Conservation (phyloP, 768 basidiomycete species). For the Sarcodon sp. region DNA sequence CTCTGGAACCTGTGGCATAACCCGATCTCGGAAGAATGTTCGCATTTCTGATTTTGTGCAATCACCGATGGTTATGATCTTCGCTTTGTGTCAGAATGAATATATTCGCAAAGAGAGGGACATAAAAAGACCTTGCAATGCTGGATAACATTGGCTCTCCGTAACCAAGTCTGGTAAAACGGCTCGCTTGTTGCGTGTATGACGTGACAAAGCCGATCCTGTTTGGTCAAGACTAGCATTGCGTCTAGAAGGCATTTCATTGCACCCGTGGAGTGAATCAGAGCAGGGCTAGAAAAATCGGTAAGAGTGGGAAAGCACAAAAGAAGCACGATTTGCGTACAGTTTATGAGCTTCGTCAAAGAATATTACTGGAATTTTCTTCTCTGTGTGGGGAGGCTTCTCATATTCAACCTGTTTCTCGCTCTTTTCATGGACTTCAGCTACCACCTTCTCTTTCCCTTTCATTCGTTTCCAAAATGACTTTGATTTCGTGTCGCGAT, state of each 20-base stretch:
- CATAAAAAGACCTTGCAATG: constrained; percentile 52
- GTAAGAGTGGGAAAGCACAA: not conserved
- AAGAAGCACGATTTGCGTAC: constrained; percentile 23
- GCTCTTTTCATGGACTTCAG: constrained; percentile 16
- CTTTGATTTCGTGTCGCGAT: constrained; percentile 1
- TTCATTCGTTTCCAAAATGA: constrained; percentile 1
- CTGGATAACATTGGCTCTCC: constrained; percentile 70
- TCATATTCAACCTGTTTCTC: constrained; percentile 20
- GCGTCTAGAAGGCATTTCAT: constrained; percentile 82
- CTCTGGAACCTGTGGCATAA: constrained; percentile 64
- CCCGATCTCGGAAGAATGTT: constrained; percentile 47
- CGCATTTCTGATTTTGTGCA: constrained; percentile 62
- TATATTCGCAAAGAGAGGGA: not conserved
- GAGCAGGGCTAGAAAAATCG: constrained; percentile 36
- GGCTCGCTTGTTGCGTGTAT: constrained; percentile 77
- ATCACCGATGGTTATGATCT: constrained; percentile 75
- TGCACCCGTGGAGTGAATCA: constrained; percentile 66
- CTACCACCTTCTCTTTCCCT: constrained; percentile 5
- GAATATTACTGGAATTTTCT: constrained; percentile 72
- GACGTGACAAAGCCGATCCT: constrained; percentile 75
- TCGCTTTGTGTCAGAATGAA: not conserved
- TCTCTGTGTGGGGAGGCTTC: constrained; percentile 25
- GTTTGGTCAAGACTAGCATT: constrained; percentile 79
- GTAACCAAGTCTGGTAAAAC: constrained; percentile 75
- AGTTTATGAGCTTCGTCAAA: constrained; percentile 82